These are phyloP conservation scores for Salvia hispanica DNA, from an alignment of 257 asterid genomes.

Conservation along the genomic window DNA sequence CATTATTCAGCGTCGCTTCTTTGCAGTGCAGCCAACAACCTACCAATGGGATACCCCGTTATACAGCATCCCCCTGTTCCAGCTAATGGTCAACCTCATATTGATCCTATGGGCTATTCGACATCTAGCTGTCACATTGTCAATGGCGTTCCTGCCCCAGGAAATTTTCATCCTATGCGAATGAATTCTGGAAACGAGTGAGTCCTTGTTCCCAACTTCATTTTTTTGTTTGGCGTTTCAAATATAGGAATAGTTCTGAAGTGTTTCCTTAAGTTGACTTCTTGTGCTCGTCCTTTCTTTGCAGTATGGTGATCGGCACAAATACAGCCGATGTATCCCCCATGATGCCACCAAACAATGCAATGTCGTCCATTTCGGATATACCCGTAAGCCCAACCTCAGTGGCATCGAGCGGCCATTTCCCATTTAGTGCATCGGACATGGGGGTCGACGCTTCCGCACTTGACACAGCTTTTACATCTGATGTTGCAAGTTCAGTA, in stretches of 20 bases:
- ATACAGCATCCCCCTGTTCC: conserved; percentile 69
- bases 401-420: conserved; percentile 90
- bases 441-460: conserved; percentile 81
- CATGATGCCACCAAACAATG: conserved; percentile 64
- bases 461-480: conserved; percentile 80
- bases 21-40: conserved; percentile 87
- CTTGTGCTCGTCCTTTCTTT: conserved; percentile 13
- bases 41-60: conserved; percentile 94
- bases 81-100: conserved; percentile 76
- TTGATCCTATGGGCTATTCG: conserved; percentile 70
- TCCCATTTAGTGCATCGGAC: conserved; percentile 82
- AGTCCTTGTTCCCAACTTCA: conserved; percentile 30
- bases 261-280: conserved; percentile 3
- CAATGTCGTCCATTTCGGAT: conserved; percentile 72
- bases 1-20: conserved; percentile 52
- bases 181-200: conserved; percentile 85
- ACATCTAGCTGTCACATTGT: conserved; percentile 72
- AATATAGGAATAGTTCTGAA: not conserved
- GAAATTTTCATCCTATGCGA: conserved; percentile 80
- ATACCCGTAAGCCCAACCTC: conserved; percentile 90
- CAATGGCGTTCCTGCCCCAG: conserved; percentile 86
- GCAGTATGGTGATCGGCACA: conserved; percentile 73
- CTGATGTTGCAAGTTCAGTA: conserved; percentile 75
- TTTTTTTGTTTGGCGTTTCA: conserved; percentile 20
- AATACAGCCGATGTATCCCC: conserved; percentile 58